Conservation (phyloP, 2,329 filamentous ascomycete genomes). For the Emergomyces pasteurianus region DNA sequence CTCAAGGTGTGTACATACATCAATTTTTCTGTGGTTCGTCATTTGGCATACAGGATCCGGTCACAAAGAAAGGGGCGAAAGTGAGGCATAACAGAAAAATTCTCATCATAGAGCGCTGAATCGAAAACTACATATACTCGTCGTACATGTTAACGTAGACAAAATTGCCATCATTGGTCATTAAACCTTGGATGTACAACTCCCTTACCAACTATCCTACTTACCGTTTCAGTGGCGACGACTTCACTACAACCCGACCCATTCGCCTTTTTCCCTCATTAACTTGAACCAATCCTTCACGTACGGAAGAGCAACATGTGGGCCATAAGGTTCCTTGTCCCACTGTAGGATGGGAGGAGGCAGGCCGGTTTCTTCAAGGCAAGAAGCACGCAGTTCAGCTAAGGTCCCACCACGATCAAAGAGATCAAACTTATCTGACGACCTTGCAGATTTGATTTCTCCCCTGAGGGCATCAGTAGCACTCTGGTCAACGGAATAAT, state of each 20-base stretch:
- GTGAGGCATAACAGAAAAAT: neutral
- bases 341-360: constrained; percentile 33
- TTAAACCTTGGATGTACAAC: neutral
- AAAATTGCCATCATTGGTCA: neutral
- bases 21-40: neutral
- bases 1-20: neutral
- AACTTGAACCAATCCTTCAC: constrained; percentile 33
- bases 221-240: neutral
- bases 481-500: constrained; percentile 23
- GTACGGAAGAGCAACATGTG: constrained; percentile 33
- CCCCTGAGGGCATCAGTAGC: constrained; percentile 27
- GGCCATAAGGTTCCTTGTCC: constrained; percentile 34
- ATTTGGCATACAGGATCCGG: neutral
- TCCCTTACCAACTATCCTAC: neutral
- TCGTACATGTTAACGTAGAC: neutral
- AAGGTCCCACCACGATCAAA: constrained; percentile 37
- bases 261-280: neutral
- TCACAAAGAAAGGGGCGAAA: neutral
- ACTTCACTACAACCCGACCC: neutral
- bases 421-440: constrained; percentile 13
- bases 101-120: neutral
- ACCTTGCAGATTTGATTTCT: constrained; percentile 19
- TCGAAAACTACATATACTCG: neutral
- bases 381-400: constrained; percentile 25
- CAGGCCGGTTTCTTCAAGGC: constrained; percentile 33